These are phyloP conservation scores for Scalesia atractyloides DNA, from an alignment of 129 eudicot species.

Conservation along the genomic window DNA sequence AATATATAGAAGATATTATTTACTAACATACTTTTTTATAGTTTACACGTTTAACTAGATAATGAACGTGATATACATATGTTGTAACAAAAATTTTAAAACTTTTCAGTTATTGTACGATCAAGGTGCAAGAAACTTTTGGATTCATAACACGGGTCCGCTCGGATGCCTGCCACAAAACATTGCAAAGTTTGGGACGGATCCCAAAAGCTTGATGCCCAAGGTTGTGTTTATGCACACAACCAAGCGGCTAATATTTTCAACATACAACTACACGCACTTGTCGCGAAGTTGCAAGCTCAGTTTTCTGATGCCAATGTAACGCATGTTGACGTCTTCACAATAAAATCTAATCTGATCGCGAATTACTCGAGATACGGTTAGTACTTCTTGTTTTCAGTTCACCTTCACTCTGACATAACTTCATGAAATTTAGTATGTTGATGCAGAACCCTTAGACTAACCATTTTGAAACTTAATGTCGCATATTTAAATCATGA, in stretches of 20 bases:
- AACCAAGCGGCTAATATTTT: conserved; percentile 80
- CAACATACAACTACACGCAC: conserved; percentile 80
- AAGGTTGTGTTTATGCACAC: conserved; percentile 67
- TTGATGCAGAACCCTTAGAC: conserved; percentile 15
- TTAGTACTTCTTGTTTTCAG: conserved; percentile 30
- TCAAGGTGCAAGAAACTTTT: conserved; percentile 71
- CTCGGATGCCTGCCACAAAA: conserved; percentile 82
- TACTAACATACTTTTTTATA: neutral
- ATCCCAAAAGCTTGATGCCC: conserved; percentile 66
- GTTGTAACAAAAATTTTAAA: neutral
- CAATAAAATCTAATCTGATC: conserved; percentile 72
- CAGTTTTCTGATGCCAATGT: conserved; percentile 60
- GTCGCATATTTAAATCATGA: neutral
- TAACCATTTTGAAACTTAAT: neutral
- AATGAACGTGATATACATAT: neutral
- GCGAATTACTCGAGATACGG: conserved; percentile 77
- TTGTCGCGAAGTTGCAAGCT: conserved; percentile 60
- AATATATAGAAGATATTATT: no score
- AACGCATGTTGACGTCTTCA: conserved; percentile 68
- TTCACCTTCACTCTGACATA: neutral
- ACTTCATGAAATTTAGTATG: neutral
- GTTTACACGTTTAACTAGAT: neutral
- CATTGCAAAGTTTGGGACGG: conserved; percentile 73
- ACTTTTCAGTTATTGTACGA: conserved; percentile 60
- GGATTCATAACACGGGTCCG: conserved; percentile 97